Base-by-base conservation (phyloP, 2,329 filamentous ascomycete species). In the Sporothrix luriei region DNA sequence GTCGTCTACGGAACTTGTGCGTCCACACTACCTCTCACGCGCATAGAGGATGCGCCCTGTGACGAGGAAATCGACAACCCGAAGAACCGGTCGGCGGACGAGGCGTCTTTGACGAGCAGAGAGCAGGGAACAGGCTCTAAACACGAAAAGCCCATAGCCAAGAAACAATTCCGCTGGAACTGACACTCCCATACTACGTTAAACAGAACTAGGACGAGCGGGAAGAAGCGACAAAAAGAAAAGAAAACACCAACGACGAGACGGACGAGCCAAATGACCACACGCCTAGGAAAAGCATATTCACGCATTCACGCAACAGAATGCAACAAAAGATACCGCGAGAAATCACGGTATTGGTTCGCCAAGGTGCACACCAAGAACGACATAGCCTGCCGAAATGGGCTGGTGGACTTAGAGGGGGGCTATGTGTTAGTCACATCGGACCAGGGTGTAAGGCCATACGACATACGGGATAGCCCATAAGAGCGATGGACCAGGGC, bases 401-500 rank as follows among this genome's bases (percentile, higher is more conserved):
- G 40, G 14, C 40, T 43, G 33, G 33, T 14, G 46, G 46, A 51
- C n/a, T 7, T 21, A 33, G 19, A 38, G 59, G 38, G 55, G 55
- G 61, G 61, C n/a, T 16, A 21, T 16, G 46, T 66, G 62, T 66
- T 66, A 52, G 62, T 52, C 62, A 66, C 62, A 52, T n/a, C 26
- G n/a, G 38, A 62, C 61, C 16, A 21, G 33, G 43, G 62, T 66
- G 48, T 66, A 40, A 52, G 29, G 46, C 55, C 21, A 49, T 49
- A 19, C n/a, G 11, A 4, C 26, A 19, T 52, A 40, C 52, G 62
- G 48, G 26, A 52, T 65, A 65, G 62, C 43, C 24, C 33, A 19
- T 16, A 52, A 65, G 24, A 14, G 59, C 24, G 24, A 16, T 10
- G 59, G 43, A 48, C 59, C 40, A 64, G 59, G 57, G 59, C 59